Conservation (phyloP, 2,329 filamentous ascomycete genomes). For the Aspergillus pseudoglaucus region DNA sequence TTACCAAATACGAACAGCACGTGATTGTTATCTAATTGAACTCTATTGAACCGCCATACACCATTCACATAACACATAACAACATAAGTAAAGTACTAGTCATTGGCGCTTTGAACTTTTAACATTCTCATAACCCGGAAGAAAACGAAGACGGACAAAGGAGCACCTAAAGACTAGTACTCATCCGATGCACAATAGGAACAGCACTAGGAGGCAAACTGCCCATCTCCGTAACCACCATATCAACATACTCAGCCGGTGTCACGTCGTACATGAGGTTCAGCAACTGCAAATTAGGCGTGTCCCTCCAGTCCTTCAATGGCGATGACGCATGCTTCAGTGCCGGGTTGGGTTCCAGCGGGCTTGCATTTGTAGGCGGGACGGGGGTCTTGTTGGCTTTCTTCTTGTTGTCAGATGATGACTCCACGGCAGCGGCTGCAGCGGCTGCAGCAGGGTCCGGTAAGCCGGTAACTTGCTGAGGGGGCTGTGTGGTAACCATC, state of each 20-base stretch:
- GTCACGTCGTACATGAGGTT: slow-evolving; percentile 91
- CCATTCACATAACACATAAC: no score
- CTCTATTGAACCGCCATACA: no score
- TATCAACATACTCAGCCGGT: slow-evolving; percentile 74
- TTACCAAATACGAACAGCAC: neutral
- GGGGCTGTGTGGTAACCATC: slow-evolving; percentile 36
- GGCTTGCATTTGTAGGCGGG: slow-evolving; percentile 11
- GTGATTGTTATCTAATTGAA: no score
- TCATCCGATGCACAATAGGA: slow-evolving; percentile 62
- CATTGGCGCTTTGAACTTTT: neutral
- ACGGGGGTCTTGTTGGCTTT: slow-evolving; percentile 14
- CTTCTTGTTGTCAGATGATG: slow-evolving; percentile 24
- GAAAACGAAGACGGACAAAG: neutral
- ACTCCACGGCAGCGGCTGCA: slow-evolving; percentile 6
- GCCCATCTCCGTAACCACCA: slow-evolving; percentile 87
- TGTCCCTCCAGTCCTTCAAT: slow-evolving; percentile 52
- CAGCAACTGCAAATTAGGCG: slow-evolving; percentile 54
- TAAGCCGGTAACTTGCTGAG: slow-evolving; percentile 28
- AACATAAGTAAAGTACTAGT: neutral
- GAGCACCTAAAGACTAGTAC: slow-evolving; percentile 30
- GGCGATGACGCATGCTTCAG: slow-evolving; percentile 24
- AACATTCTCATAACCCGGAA: neutral
- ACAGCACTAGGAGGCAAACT: slow-evolving; percentile 80
- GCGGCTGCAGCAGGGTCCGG: slow-evolving; percentile 19
- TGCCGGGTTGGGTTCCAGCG: slow-evolving; percentile 17